Conservation (phyloP, 2,329 filamentous ascomycete species). For the Ceratocystis lukuohia region DNA sequence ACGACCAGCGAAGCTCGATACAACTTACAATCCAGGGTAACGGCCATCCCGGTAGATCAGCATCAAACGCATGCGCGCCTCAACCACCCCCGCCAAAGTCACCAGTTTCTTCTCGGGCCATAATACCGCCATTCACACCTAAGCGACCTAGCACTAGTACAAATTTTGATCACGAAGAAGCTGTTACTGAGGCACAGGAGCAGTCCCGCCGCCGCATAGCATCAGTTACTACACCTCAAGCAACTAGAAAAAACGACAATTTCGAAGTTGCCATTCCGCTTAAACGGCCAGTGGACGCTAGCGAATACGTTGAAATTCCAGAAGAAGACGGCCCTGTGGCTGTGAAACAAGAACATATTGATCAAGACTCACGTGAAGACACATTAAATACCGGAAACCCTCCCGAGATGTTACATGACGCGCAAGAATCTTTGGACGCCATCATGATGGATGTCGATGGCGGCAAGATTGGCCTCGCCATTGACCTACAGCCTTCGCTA, state of each 20-base stretch:
- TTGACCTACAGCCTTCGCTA: conserved; percentile 33
- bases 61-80: conserved; percentile 19
- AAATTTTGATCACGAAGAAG: background rate
- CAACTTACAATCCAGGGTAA: conserved; percentile 7
- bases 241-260: conserved; percentile 26
- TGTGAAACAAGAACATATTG: background rate
- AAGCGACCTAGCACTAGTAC: background rate
- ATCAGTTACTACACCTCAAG: conserved; percentile 17
- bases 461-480: conserved; percentile 28
- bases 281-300: conserved; percentile 30
- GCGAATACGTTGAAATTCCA: conserved; percentile 27
- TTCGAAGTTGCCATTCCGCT: conserved; percentile 38
- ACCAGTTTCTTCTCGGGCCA: conserved; percentile 9
- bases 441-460: conserved; percentile 15
- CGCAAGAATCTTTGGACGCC: conserved; percentile 9
- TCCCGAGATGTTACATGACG: background rate
- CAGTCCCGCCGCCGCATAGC: conserved; percentile 15
- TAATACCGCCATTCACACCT: background rate
- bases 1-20: conserved; percentile 2
- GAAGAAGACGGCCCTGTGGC: conserved; percentile 4
- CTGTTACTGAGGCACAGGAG: conserved; percentile 8
- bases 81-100: conserved; percentile 18
- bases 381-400: background rate
- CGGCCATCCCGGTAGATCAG: conserved; percentile 10
- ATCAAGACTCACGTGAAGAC: background rate